Base-by-base conservation (phyloP, 768 basidiomycete genomes). In the Chalciporus chontae region DNA sequence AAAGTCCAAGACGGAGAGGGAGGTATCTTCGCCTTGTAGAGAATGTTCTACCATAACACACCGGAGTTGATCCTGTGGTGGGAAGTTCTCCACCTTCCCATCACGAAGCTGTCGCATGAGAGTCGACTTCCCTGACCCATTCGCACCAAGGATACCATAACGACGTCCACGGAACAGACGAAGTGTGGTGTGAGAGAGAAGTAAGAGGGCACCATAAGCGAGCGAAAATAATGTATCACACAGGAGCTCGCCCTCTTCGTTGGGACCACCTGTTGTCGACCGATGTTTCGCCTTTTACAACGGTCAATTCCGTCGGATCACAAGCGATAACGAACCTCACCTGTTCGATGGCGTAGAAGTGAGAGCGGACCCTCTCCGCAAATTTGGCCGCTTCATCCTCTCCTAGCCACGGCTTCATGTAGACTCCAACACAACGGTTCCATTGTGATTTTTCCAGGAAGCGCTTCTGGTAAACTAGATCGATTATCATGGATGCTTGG, bases 21-120 rank as follows among this genome's bases (percentile, higher is more conserved):
- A 87, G 15, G 79, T 80, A 69, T 97, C 91, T 71, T 97, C 94
- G 46, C 94, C 93, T 72, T 94, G 93, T 10, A 97, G 76, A 23
- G 94, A 86, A 72, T 98, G 94, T 71, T 97, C 95, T 29, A 98
- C 94, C 94, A 97, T 97, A 52, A 96, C 82, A 59, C 89, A 89
- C 41, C 89, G 81, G 43, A 98, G 73, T 68, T 93, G 78, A 54
- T 85, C 83, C 57, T 84, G 92, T 5, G 91, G 80, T 17, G 95
- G 95, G 72, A 97, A 98, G 65, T 94, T 94, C 71, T 98, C 95
- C 7, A 90, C 87, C 72, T 97, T 97, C 51, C 90, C 88, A 63
- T 95, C 93, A 50, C 90, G 83, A 54, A 97, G 82, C 63, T 95
- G 94, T 61, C 94, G 90, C 85, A 98, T 85, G 38, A 98, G 80